Evolutionary conservation across 148 eudicot genomes (phyloP), one percentile per base, ranked within the genome.

Genomic region (Salicornia ramosissima): DNA sequence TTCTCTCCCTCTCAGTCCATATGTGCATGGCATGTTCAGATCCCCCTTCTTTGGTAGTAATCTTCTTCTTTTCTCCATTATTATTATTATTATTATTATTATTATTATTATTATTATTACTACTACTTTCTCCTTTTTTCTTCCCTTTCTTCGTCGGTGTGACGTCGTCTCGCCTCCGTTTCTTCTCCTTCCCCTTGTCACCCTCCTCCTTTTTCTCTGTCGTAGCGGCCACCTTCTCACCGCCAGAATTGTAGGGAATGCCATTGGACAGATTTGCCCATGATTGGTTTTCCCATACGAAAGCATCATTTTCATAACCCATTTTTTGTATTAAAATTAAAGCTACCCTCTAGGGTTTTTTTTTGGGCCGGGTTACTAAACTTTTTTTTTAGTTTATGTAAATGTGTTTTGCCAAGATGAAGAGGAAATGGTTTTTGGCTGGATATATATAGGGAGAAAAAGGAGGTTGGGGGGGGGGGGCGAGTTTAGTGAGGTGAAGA

Each of bases 1-100:
- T 88, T 72, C 96, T 88, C 67, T 90, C 93, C 73, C 96, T 88
- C 68, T 90, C 96, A 0, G 89, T 88, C 85, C 83, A 86, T 73
- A 88, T 86, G 69, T 90, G 91, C 24, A 69, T 55, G 40, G 80
- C 90, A 40, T 86, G 89, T 52, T 86, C 90, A 13, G 79, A 69
- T 31, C 59, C 12, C 34, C 60, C 84, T 14, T 74, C 80, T 11
- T 29, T 67, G n/a, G n/a, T n/a, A n/a, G n/a, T n/a, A n/a, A n/a
- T n/a, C 6, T 56, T 78, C 2, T 62, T 75, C 60, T 61, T 64
- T 53, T 73, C 72, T 49, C 71, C 64, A 68, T 60, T 73, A 45
- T 3, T n/a, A n/a, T n/a, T n/a, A n/a, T n/a, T n/a, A n/a, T n/a
- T n/a, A n/a, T n/a, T n/a, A n/a, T n/a, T n/a, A n/a, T n/a, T n/a